Evolutionary conservation across 176 grass and related monocot genomes (phyloP).

Genomic region (Phyllostachys edulis): DNA sequence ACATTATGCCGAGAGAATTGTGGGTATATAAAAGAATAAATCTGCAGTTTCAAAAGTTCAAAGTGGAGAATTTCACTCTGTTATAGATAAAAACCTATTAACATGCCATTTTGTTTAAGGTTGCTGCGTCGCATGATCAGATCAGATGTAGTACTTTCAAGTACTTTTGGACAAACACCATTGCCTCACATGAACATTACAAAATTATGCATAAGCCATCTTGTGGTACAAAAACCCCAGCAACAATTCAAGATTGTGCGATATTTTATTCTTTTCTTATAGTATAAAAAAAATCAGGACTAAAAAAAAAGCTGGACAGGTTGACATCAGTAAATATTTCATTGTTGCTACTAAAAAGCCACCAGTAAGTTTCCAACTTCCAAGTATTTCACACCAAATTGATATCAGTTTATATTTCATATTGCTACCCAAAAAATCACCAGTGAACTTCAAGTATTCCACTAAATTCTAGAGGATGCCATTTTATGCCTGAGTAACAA

Average conservation of each 20-base stretch:
- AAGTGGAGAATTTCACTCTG: not conserved
- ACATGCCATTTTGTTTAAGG: not conserved
- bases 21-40: constrained; percentile 1
- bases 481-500: not conserved
- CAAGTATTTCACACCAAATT: not conserved
- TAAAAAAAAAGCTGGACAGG: not conserved
- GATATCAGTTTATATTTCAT: constrained; percentile 5
- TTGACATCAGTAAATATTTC: not conserved
- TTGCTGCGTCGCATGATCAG: not conserved
- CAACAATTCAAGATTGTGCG: not conserved
- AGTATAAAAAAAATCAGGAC: not conserved
- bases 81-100: not conserved
- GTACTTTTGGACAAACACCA: not conserved
- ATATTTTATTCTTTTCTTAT: not conserved
- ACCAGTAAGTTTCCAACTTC: not conserved
- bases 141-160: not conserved
- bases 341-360: not conserved
- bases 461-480: not conserved
- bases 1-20: not conserved
- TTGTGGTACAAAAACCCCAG: not conserved
- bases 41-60: not conserved
- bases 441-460: not conserved
- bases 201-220: not conserved
- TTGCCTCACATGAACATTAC: not conserved
- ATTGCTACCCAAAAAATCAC: not conserved